phyloP scores from a whole-genome alignment of 345 rosid genomes.

The Lepidium sativum region DNA sequence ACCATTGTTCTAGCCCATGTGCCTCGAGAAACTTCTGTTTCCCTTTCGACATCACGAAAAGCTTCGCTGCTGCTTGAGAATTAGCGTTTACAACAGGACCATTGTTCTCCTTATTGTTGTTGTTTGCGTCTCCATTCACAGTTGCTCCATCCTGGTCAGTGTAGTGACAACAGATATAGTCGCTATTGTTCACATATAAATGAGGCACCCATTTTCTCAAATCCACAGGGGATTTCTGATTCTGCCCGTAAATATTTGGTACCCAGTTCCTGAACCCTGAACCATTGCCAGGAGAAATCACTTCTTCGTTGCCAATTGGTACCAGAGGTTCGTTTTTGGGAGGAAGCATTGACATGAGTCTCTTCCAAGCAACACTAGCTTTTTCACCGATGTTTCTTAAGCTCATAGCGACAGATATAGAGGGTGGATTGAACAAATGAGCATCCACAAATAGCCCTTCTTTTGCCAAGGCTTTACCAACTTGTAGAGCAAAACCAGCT shows the following conservation, averaged over 20 bases:
- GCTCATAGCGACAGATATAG: constrained; percentile 85
- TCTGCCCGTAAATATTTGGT: constrained; percentile 36
- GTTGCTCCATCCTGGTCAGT: constrained; percentile 41
- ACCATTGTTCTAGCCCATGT: constrained; percentile 95
- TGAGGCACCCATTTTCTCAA: constrained; percentile 81
- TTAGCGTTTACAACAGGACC: constrained; percentile 9
- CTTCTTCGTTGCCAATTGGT: constrained; percentile 7
- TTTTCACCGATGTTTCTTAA: constrained; percentile 78
- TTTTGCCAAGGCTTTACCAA: constrained; percentile 87
- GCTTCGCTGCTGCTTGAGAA: constrained; percentile 63
- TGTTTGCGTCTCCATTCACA: constrained; percentile 17
- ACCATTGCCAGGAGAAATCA: constrained; percentile 12
- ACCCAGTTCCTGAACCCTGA: constrained; percentile 65
- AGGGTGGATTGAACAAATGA: constrained; percentile 94
- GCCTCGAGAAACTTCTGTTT: constrained; percentile 93
- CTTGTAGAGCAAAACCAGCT: constrained; percentile 93
- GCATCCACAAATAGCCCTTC: constrained; percentile 74
- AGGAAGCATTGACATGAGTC: constrained; percentile 76
- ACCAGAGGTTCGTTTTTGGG: constrained; percentile 21
- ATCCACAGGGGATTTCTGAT: constrained; percentile 35
- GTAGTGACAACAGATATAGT: constrained; percentile 80
- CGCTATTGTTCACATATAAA: constrained; percentile 82
- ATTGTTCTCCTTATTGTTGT: constrained; percentile 46
- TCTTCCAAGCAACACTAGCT: constrained; percentile 70
- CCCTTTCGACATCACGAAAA: constrained; percentile 85